Base-by-base conservation (phyloP, 106 monocot genomes). In the Platanthera guangdongensis region DNA sequence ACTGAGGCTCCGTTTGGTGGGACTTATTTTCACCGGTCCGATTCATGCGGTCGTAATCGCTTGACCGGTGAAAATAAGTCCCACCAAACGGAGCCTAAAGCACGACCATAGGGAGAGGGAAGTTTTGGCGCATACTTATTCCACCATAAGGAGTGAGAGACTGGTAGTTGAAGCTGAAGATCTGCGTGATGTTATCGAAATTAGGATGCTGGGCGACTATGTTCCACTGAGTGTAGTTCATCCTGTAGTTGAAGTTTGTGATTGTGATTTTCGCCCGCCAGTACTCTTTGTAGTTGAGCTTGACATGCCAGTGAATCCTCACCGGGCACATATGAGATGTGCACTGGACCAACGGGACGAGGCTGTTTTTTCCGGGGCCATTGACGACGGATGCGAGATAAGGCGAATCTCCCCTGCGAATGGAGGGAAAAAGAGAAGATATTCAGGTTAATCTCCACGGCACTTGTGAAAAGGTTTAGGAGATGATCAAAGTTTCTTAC, bases 211-310 rank as follows among this genome's bases (percentile, higher is more conserved):
- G 90, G 14, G 80, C 69, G 51, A 87, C 90, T 12, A 90, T 74
- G 81, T 87, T 90, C 90, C 90, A 90, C 68, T 90, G 87, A 0
- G 82, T 79, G 84, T 90, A 90, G 54, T 90, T 90, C 87, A 87
- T 90, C 52, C 87, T 74, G 76, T 90, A 90, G 73, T 90, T 90
- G 74, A 90, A 90, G 74, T 90, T 90, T 16, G 90, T 87, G 59
- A 90, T 76, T 16, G 87, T 76, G 9, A 90, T 82, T 77, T 90
- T 90, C 16, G 81, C 87, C 8, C 90, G 82, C 90, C 90, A 90
- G 28, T 90, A 90, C 4, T 85, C 90, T 62, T 81, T 78, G 62
- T 87, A 90, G 70, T 90, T 90, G 51, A 90, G 85, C 52, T 90
- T 87, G 9, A 90, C 87, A 79, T 90, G 90, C 90, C 90, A 90